Evolutionary conservation across 805 yeast species (phyloP).

Genomic region (Candida suzukii): DNA sequence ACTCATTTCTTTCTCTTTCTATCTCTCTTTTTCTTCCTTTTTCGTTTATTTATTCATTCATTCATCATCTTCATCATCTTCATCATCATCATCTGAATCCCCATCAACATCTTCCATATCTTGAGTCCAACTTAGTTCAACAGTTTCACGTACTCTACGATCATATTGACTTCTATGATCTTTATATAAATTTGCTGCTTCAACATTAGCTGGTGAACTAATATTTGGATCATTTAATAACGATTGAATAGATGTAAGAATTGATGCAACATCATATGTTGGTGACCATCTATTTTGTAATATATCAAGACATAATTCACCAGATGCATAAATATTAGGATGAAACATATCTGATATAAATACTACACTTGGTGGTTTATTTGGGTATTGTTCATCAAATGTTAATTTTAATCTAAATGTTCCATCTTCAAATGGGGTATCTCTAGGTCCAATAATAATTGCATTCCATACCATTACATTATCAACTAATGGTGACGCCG

Average conservation of each 20-base stretch:
- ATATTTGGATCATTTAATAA: constrained; percentile 94
- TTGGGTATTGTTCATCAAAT: constrained; percentile 96
- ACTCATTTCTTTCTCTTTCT: too few relatives aligned
- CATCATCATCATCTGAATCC: constrained; percentile 31
- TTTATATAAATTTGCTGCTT: constrained; percentile 91
- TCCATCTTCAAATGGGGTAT: constrained; percentile 97
- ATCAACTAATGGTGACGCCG: constrained; percentile 95
- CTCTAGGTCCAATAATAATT: constrained; percentile 94
- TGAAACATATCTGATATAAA: constrained; percentile 94
- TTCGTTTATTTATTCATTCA: too few relatives aligned
- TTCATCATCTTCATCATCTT: constrained; percentile 22
- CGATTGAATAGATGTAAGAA: constrained; percentile 87
- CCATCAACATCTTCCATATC: constrained; percentile 57
- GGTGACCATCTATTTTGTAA: constrained; percentile 98
- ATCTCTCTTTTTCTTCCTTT: too few relatives aligned
- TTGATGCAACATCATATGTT: constrained; percentile 94
- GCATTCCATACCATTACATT: constrained; percentile 99
- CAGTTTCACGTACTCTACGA: constrained; percentile 89
- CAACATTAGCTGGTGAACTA: constrained; percentile 95
- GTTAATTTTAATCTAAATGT: constrained; percentile 81
- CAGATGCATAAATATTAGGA: constrained; percentile 93
- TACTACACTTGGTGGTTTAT: constrained; percentile 91
- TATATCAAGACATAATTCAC: constrained; percentile 93
- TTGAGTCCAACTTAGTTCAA: constrained; percentile 90
- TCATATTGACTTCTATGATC: constrained; percentile 92